Evolutionary conservation across 495 filamentous ascomycete species (phyloP).

Genomic region (Penicillium antarcticum): DNA sequence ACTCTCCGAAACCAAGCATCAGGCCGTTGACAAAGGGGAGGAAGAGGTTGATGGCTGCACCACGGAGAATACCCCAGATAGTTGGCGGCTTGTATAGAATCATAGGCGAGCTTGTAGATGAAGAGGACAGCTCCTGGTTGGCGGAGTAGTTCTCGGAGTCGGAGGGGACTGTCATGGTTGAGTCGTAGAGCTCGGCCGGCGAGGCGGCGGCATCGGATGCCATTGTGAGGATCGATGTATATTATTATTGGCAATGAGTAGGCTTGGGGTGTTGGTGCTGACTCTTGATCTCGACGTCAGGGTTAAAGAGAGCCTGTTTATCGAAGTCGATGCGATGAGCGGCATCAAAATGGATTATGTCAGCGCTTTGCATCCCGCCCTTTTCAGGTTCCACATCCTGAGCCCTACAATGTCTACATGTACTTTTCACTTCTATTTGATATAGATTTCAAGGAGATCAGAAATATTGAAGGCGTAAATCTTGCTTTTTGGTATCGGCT

Average conservation of each 20-base stretch:
- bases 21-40: conserved; percentile 96
- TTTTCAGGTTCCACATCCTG: too few relatives aligned
- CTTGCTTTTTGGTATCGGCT: too few relatives aligned
- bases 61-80: conserved; percentile 76
- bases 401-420: too few relatives aligned
- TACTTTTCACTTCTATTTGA: too few relatives aligned
- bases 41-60: conserved; percentile 90
- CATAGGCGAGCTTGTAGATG: conserved; percentile 69
- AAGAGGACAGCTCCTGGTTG: conserved; percentile 58
- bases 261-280: neutral
- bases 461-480: too few relatives aligned
- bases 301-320: neutral
- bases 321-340: neutral
- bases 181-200: conserved; percentile 66
- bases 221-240: conserved; percentile 21
- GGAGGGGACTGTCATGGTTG: conserved; percentile 78
- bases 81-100: conserved; percentile 89
- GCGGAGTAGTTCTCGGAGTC: conserved; percentile 88
- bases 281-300: neutral
- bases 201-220: conserved; percentile 45
- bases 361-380: neutral
- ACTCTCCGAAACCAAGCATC: conserved; percentile 96
- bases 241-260: too few relatives aligned
- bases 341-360: neutral
- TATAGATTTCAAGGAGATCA: too few relatives aligned